These are phyloP conservation scores for Aureobasidium namibiae DNA, from an alignment of 2,329 filamentous ascomycete genomes.

Conservation along the genomic window DNA sequence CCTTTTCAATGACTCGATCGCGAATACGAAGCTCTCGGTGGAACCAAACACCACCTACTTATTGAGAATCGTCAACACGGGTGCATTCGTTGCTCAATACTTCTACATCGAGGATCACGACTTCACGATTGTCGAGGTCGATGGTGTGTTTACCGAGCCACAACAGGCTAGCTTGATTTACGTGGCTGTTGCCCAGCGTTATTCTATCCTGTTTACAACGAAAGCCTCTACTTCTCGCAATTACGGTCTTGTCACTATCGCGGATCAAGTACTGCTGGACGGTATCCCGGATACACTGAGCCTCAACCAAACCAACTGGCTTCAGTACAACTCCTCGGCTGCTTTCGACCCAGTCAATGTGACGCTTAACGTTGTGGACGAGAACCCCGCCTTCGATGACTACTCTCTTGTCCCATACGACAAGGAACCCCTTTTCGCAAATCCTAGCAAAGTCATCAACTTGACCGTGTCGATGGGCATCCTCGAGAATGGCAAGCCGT, in stretches of 20 bases:
- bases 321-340: slow-evolving; percentile 45
- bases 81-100: slow-evolving; percentile 58
- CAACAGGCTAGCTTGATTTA: slow-evolving; percentile 52
- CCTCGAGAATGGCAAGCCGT: slow-evolving; percentile 49
- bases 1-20: slow-evolving; percentile 54
- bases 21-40: slow-evolving; percentile 34
- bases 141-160: slow-evolving; percentile 59
- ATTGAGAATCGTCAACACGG: slow-evolving; percentile 61
- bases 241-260: slow-evolving; percentile 49
- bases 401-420: slow-evolving; percentile 63
- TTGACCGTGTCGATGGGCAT: slow-evolving; percentile 56
- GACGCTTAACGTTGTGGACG: slow-evolving; percentile 47
- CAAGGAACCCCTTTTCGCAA: slow-evolving; percentile 48
- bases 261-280: slow-evolving; percentile 50
- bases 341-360: slow-evolving; percentile 27
- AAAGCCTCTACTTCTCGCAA: slow-evolving; percentile 46
- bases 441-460: slow-evolving; percentile 55
- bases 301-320: slow-evolving; percentile 50
- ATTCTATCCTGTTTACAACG: slow-evolving; percentile 56
- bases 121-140: slow-evolving; percentile 59
- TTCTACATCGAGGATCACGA: slow-evolving; percentile 61
- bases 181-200: slow-evolving; percentile 62
- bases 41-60: slow-evolving; percentile 52
- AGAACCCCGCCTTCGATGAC: slow-evolving; percentile 65
- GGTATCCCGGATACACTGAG: slow-evolving; percentile 58